Conservation (phyloP, 352 stramenopile species). For the Globisporangium sylvaticum region DNA sequence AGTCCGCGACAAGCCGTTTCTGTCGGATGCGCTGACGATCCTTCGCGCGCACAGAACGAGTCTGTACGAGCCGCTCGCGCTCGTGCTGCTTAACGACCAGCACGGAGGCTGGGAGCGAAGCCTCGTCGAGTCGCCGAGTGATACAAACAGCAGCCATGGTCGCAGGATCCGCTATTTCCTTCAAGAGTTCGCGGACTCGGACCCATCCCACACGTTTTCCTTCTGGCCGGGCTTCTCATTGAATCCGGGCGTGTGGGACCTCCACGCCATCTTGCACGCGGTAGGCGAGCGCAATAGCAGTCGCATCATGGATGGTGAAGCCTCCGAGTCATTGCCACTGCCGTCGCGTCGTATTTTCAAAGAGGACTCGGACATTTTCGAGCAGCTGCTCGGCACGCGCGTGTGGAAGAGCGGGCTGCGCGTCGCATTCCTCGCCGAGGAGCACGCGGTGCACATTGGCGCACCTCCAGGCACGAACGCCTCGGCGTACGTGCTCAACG, state of each 20-base stretch:
- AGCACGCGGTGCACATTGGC: slow-evolving; percentile 24
- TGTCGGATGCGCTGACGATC: slow-evolving; percentile 20
- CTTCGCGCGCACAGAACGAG: slow-evolving; percentile 14
- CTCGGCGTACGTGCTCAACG: slow-evolving; percentile 47
- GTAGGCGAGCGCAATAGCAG: background rate
- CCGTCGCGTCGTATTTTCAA: slow-evolving; percentile 19
- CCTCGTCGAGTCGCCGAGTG: background rate
- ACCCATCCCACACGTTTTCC: slow-evolving; percentile 33
- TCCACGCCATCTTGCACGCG: slow-evolving; percentile 11
- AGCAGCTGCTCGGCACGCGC: slow-evolving; percentile 25
- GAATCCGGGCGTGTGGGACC: slow-evolving; percentile 56
- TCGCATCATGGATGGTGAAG: background rate
- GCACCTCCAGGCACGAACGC: slow-evolving; percentile 21
- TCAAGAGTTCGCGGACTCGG: slow-evolving; percentile 46
- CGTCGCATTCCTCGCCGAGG: slow-evolving; percentile 21
- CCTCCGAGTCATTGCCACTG: background rate
- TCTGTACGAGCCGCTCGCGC: slow-evolving; percentile 16
- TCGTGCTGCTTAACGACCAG: slow-evolving; percentile 61
- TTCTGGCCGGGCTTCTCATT: slow-evolving; percentile 67
- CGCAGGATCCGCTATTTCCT: slow-evolving; percentile 29
- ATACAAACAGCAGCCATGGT: background rate
- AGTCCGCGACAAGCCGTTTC: slow-evolving; percentile 2
- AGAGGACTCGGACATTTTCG: slow-evolving; percentile 28
- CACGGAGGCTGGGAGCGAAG: slow-evolving; percentile 19
- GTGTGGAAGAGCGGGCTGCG: slow-evolving; percentile 31